Conservation (phyloP, 2,329 filamentous ascomycete genomes). For the Daldinia sp. region DNA sequence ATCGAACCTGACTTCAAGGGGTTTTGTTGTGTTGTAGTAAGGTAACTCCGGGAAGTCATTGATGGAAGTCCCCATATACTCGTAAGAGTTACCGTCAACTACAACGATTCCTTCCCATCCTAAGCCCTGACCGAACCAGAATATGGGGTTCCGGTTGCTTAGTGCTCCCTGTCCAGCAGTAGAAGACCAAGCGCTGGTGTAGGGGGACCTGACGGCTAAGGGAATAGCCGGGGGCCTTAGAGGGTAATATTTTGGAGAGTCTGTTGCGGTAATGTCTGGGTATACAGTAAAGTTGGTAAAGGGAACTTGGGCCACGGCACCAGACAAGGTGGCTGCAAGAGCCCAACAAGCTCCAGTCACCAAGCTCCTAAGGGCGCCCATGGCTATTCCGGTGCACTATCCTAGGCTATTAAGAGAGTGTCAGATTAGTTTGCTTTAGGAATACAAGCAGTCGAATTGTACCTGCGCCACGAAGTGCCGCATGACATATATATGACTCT, state of each 20-base stretch:
- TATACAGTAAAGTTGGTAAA: conserved; percentile 24
- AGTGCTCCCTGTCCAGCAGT: conserved; percentile 75
- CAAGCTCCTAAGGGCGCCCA: conserved; percentile 13
- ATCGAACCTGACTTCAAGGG: conserved; percentile 54
- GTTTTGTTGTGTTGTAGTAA: conserved; percentile 49
- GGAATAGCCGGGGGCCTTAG: conserved; percentile 65
- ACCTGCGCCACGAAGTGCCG: conserved; percentile 15
- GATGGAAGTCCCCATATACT: conserved; percentile 57
- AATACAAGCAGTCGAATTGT: conserved; percentile 4
- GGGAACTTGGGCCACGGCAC: conserved; percentile 3
- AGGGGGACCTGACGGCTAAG: conserved; percentile 64
- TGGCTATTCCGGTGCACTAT: conserved; percentile 1
- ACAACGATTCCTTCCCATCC: conserved; percentile 60
- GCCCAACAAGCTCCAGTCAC: neutral
- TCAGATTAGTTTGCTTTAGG: neutral
- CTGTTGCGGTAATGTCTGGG: neutral
- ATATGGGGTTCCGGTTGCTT: conserved; percentile 79
- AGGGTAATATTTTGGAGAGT: conserved; percentile 51
- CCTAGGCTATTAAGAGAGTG: neutral
- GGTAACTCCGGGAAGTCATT: conserved; percentile 49
- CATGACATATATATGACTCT: conserved; percentile 35
- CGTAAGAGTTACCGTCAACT: conserved; percentile 50
- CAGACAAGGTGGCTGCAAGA: conserved; percentile 7
- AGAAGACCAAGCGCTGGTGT: conserved; percentile 66
- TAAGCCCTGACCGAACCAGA: conserved; percentile 68